Evolutionary conservation across 805 yeast species (phyloP).

Genomic region (Wickerhamiella parazyma): DNA sequence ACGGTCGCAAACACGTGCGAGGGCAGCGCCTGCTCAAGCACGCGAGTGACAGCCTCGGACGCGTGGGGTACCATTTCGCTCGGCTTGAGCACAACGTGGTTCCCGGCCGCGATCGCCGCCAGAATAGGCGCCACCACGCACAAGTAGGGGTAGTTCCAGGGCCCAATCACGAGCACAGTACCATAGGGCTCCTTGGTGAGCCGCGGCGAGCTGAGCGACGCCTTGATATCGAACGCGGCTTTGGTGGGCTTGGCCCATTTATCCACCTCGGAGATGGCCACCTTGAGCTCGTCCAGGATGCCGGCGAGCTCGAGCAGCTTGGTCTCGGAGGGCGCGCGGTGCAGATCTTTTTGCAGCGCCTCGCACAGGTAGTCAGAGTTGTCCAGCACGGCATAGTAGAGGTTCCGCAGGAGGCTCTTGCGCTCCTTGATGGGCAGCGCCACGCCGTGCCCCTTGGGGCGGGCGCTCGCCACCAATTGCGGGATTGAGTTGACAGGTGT

Average conservation of each 20-base stretch:
- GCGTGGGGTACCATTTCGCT: conserved; percentile 59
- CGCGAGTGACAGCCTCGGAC: conserved; percentile 39
- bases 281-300: conserved; percentile 40
- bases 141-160: conserved; percentile 68
- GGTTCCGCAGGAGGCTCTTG: conserved; percentile 47
- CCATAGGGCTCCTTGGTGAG: conserved; percentile 36
- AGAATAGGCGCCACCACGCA: conserved; percentile 52
- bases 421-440: conserved; percentile 38
- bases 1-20: conserved; percentile 47
- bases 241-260: conserved; percentile 44
- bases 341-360: conserved; percentile 55
- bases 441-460: background rate
- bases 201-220: conserved; percentile 11
- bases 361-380: conserved; percentile 38
- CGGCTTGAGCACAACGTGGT: conserved; percentile 63
- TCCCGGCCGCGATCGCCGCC: conserved; percentile 79
- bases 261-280: conserved; percentile 44
- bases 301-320: conserved; percentile 42
- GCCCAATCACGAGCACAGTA: conserved; percentile 55
- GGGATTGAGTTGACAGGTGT: background rate
- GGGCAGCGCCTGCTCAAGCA: conserved; percentile 42
- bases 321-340: conserved; percentile 52
- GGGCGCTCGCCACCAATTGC: background rate
- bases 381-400: conserved; percentile 52
- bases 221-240: conserved; percentile 20